Conservation (phyloP, 768 basidiomycete genomes). For the Mycena metata region DNA sequence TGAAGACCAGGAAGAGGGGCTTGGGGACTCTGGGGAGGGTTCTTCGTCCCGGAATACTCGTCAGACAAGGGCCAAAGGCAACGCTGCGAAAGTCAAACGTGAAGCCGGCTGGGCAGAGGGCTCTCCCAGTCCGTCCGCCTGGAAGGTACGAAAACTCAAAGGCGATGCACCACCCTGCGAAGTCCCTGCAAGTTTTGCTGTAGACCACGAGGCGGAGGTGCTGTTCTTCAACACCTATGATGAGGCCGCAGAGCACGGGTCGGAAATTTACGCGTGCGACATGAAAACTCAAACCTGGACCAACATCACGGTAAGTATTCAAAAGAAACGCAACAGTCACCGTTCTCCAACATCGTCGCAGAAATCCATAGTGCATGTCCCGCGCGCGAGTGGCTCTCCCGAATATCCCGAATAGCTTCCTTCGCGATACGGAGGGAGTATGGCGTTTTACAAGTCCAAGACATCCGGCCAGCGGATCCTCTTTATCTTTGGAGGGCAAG, state of each 20-base stretch:
- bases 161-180: slow-evolving; percentile 14
- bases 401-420: neutral
- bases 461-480: neutral
- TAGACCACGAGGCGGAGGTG: neutral
- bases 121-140: too few relatives aligned
- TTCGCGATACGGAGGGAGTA: neutral
- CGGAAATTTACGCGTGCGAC: slow-evolving; percentile 11
- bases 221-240: slow-evolving; percentile 28
- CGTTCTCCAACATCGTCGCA: too few relatives aligned
- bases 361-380: too few relatives aligned
- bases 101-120: too few relatives aligned
- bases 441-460: neutral
- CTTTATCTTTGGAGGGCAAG: neutral
- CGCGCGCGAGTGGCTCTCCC: neutral
- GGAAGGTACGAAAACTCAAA: neutral
- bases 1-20: too few relatives aligned
- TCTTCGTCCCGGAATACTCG: too few relatives aligned
- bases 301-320: slow-evolving; percentile 11
- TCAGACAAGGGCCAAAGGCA: too few relatives aligned
- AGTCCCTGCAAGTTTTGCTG: neutral
- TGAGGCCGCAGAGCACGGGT: neutral
- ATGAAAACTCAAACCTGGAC: slow-evolving; percentile 16
- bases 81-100: too few relatives aligned
- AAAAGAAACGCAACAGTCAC: too few relatives aligned
- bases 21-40: too few relatives aligned